phyloP scores from a whole-genome alignment of 345 rosid genomes.

The Alliaria petiolata region DNA sequence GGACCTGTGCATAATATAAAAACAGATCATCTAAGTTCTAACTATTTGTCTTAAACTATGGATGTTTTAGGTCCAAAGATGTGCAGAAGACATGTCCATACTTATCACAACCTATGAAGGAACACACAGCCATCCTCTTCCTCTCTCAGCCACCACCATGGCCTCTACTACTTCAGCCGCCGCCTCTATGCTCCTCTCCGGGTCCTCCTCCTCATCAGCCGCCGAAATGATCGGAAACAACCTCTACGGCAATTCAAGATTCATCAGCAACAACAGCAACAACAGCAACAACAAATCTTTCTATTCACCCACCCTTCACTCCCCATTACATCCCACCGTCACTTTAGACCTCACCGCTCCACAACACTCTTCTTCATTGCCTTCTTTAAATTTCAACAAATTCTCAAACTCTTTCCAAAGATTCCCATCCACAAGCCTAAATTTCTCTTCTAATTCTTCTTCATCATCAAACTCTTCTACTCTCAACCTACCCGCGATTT shows the following conservation, averaged over 20 bases:
- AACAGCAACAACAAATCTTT: constrained; percentile 36
- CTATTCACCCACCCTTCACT: constrained; percentile 37
- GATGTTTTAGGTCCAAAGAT: constrained; percentile 64
- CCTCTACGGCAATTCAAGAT: constrained; percentile 46
- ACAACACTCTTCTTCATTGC: constrained; percentile 36
- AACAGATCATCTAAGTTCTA: neutral
- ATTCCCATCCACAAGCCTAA: constrained; percentile 52
- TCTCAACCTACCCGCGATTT: constrained; percentile 36
- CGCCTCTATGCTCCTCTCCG: constrained; percentile 71
- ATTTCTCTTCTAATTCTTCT: constrained; percentile 45
- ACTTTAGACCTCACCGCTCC: constrained; percentile 78
- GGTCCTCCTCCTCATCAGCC: constrained; percentile 50
- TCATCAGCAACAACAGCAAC: constrained; percentile 23
- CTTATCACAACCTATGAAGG: constrained; percentile 82
- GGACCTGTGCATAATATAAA: neutral
- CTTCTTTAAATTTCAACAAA: constrained; percentile 40
- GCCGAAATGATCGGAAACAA: constrained; percentile 45
- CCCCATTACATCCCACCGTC: constrained; percentile 59
- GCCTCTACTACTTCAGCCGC: constrained; percentile 87
- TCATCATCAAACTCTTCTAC: constrained; percentile 40
- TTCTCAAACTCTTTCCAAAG: constrained; percentile 38
- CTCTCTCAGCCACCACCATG: constrained; percentile 72
- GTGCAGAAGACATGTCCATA: constrained; percentile 66
- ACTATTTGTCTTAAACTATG: neutral
- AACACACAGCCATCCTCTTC: constrained; percentile 68